Conservation (phyloP, 2,329 filamentous ascomycete species). For the Trichoderma arundinaceum region DNA sequence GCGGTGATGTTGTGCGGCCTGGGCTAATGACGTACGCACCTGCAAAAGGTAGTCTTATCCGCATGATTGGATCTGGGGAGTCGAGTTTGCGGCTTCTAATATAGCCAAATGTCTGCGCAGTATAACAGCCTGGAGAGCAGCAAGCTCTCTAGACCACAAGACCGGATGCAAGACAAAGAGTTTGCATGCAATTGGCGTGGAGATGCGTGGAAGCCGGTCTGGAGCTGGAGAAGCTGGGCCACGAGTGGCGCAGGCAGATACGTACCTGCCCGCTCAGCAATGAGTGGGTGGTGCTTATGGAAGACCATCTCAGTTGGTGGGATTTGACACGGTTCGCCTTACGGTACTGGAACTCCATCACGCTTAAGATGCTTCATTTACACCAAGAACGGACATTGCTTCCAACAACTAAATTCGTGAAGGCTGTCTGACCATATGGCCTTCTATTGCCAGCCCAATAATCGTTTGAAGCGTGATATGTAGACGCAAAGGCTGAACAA, state of each 20-base stretch:
- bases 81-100: conserved; percentile 3
- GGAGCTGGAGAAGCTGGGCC: conserved; percentile 25
- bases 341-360: background rate
- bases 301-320: background rate
- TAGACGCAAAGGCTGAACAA: background rate
- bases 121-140: conserved; percentile 15
- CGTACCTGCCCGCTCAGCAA: conserved; percentile 8
- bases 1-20: conserved; percentile 16
- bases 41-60: conserved; percentile 86
- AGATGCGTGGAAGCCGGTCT: conserved; percentile 15
- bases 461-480: too few species aligned
- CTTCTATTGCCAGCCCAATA: too few species aligned
- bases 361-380: background rate
- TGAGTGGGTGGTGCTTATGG: background rate
- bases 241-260: conserved; percentile 25
- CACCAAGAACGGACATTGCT: background rate
- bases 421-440: too few species aligned
- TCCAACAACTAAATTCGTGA: too few species aligned
- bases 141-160: conserved; percentile 19
- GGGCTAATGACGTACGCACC: conserved; percentile 59
- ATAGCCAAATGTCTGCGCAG: background rate
- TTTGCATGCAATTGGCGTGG: conserved; percentile 23
- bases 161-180: background rate
- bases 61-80: conserved; percentile 59
- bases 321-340: conserved; percentile 15